A percentile compares a stretch with the other conserved stretches of the same genome.
Evolutionary conservation across 345 rosid genomes (phyloP).

Genomic region (Aethionema arabicum): DNA sequence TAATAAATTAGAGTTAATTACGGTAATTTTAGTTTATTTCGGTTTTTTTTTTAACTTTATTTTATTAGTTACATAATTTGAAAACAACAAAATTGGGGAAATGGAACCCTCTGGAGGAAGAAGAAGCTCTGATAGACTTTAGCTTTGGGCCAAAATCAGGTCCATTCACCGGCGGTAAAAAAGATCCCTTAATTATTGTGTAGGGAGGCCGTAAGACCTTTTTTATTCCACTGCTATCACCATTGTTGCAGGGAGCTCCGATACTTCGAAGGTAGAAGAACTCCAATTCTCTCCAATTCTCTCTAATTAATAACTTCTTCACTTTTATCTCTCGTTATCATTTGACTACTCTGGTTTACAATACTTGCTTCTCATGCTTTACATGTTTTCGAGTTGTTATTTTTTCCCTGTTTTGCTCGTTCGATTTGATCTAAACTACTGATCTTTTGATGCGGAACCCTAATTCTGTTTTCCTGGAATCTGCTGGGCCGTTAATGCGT

Average conservation of each 20-base stretch:
- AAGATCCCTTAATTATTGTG: too few species aligned
- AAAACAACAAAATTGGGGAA: background rate
- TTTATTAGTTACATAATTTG: too few species aligned
- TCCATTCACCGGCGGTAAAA: too few species aligned
- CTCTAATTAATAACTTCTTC: too few species aligned
- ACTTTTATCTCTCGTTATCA: conserved; percentile 11
- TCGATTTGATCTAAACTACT: background rate
- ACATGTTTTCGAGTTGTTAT: background rate
- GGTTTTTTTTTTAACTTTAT: too few species aligned
- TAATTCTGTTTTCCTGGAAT: conserved; percentile 9
- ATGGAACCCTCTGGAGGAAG: background rate
- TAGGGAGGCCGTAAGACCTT: background rate
- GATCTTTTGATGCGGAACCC: background rate
- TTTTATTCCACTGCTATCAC: background rate
- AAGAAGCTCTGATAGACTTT: background rate
- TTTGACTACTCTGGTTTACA: conserved; percentile 13
- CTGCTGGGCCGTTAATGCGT: background rate
- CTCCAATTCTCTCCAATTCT: conserved; percentile 18
- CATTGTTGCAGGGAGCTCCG: background rate
- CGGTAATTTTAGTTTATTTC: too few species aligned
- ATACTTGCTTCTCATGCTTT: conserved; percentile 1
- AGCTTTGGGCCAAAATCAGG: too few species aligned
- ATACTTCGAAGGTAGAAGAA: conserved; percentile 6
- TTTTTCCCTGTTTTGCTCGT: background rate
- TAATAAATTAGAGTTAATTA: too few species aligned